phyloP scores from a whole-genome alignment of 805 yeast species.

The Cyberlindnera lachancei region DNA sequence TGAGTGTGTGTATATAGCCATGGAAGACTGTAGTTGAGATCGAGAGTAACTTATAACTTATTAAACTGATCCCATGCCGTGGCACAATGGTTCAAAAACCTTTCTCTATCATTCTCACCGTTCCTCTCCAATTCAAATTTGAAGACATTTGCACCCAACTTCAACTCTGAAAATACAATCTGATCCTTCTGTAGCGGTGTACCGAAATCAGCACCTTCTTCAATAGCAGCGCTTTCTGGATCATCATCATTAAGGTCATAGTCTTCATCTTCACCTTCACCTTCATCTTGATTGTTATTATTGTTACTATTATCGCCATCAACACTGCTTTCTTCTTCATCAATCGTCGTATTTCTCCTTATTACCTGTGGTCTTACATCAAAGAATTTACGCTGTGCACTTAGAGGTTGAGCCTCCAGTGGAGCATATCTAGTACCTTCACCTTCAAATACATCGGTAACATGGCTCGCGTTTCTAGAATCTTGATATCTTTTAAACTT shows the following conservation, averaged over 20 bases:
- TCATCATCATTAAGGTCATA: slow-evolving; percentile 20
- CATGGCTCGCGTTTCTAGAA: slow-evolving; percentile 23
- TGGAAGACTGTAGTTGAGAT: too few species aligned
- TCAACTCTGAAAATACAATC: slow-evolving; percentile 13
- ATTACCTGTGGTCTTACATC: slow-evolving; percentile 15
- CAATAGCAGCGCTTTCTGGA: slow-evolving; percentile 29
- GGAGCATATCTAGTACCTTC: slow-evolving; percentile 42
- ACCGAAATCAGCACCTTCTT: slow-evolving; percentile 25
- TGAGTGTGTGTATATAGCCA: too few species aligned
- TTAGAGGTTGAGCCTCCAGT: slow-evolving; percentile 41
- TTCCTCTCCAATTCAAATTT: slow-evolving; percentile 17
- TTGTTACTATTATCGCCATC: slow-evolving; percentile 2
- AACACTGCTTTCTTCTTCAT: too few species aligned
- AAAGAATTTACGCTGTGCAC: slow-evolving; percentile 39
- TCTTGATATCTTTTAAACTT: slow-evolving; percentile 20
- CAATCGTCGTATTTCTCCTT: not conserved
- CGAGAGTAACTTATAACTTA: slow-evolving; percentile 6
- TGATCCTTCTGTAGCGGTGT: slow-evolving; percentile 6
- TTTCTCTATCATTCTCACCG: slow-evolving; percentile 16
- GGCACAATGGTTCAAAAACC: slow-evolving; percentile 27
- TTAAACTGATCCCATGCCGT: slow-evolving; percentile 29
- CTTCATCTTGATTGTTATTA: slow-evolving; percentile 10
- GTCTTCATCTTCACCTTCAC: slow-evolving; percentile 11
- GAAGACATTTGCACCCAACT: slow-evolving; percentile 16
- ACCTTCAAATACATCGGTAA: slow-evolving; percentile 43